Conservation (phyloP, 2,329 filamentous ascomycete species). For the Aureobasidium sp. region DNA sequence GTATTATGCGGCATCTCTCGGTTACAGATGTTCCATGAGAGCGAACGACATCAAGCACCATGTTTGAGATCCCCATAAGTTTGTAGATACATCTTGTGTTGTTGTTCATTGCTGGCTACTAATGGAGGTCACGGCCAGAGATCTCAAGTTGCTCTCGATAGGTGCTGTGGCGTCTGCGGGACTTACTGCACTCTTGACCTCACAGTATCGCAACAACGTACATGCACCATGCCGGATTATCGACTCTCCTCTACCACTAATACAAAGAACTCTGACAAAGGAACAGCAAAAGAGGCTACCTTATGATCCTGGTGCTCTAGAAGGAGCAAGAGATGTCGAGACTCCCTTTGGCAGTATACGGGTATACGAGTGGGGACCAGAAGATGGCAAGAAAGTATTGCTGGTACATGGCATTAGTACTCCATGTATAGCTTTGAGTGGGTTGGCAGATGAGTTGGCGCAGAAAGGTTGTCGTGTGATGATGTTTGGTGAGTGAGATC, state of each 20-base stretch:
- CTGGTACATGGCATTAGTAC: conserved; percentile 77
- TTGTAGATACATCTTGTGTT: background rate
- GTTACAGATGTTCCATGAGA: background rate
- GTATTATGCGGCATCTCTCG: background rate
- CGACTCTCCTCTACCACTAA: background rate
- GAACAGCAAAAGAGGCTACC: conserved; percentile 24
- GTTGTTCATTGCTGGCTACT: background rate
- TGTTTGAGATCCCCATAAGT: background rate
- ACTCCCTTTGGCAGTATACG: conserved; percentile 63
- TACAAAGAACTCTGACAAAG: background rate
- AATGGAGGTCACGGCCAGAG: background rate
- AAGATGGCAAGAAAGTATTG: conserved; percentile 60
- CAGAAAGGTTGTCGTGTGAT: conserved; percentile 64
- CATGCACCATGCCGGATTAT: background rate
- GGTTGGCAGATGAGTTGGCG: conserved; percentile 57
- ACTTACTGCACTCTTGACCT: background rate
- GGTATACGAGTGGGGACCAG: conserved; percentile 74
- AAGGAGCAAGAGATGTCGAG: conserved; percentile 58
- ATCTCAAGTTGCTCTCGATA: background rate
- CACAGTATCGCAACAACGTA: background rate
- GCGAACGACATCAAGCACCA: background rate
- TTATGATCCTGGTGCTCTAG: conserved; percentile 63
- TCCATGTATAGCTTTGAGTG: conserved; percentile 60
- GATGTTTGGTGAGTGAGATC: conserved; percentile 52
- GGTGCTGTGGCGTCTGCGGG: background rate